Percentiles rank a stretch among this genome's conserved stretches.
Conservation (phyloP, 176 grass and related monocot genomes). For the Carex littledalei region DNA sequence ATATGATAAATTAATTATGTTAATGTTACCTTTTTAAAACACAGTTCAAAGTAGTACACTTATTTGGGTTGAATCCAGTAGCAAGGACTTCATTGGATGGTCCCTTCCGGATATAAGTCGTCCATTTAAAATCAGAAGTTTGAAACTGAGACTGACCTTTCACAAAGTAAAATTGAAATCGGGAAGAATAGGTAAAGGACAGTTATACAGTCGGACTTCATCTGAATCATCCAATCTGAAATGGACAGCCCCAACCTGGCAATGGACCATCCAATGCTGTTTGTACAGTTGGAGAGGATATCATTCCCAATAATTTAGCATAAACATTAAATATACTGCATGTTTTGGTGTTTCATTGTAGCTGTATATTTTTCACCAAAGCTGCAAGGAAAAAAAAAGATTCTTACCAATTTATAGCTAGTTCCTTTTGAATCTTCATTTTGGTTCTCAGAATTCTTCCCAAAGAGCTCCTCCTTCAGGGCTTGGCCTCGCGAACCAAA, state of each 20-base stretch:
- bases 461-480: slow-evolving; percentile 67
- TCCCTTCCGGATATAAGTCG: neutral
- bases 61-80: neutral
- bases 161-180: too few species aligned
- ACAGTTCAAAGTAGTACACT: neutral
- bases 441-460: slow-evolving; percentile 42
- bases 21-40: neutral
- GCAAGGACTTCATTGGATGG: neutral
- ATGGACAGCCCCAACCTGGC: neutral
- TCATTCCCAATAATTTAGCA: neutral
- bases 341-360: neutral
- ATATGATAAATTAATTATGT: neutral
- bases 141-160: too few species aligned
- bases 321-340: neutral
- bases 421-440: slow-evolving; percentile 33
- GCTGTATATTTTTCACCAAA: neutral
- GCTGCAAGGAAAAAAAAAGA: neutral
- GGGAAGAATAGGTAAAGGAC: neutral
- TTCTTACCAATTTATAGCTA: slow-evolving; percentile 52
- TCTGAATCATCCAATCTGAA: too few species aligned
- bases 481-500: slow-evolving; percentile 67
- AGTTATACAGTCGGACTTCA: neutral
- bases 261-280: neutral
- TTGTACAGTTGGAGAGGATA: neutral
- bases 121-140: neutral